Conservation (phyloP, 1,284 basidiomycete species). For the Stereum hirsutum region DNA sequence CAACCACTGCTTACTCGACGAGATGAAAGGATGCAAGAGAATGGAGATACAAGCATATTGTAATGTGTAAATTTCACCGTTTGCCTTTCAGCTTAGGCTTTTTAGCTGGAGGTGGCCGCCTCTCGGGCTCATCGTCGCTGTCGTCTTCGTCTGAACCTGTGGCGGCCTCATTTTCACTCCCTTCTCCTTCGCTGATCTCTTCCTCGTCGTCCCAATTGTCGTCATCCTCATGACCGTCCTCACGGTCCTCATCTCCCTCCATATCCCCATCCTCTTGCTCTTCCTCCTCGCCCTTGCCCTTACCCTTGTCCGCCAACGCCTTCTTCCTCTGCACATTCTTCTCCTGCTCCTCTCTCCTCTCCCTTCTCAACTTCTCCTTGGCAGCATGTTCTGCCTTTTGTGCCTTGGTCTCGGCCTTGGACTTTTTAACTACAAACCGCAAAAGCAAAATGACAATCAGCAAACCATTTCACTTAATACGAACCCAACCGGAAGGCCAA, state of each 20-base stretch:
- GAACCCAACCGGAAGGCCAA: conserved; percentile 8
- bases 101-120: conserved; percentile 25
- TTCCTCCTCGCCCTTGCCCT: conserved; percentile 28
- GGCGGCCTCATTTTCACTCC: conserved; percentile 41
- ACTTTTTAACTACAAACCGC: conserved; percentile 64
- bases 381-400: conserved; percentile 70
- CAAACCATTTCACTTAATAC: not conserved
- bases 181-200: conserved; percentile 54
- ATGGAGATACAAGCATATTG: not conserved
- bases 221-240: conserved; percentile 60
- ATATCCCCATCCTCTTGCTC: conserved; percentile 30
- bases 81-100: conserved; percentile 27
- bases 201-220: conserved; percentile 52
- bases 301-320: conserved; percentile 27
- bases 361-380: conserved; percentile 64
- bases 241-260: conserved; percentile 32
- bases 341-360: conserved; percentile 81
- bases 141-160: conserved; percentile 28
- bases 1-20: no score
- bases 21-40: not conserved
- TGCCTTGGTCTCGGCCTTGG: conserved; percentile 58
- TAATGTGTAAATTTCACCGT: conserved; percentile 16
- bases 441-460: conserved; percentile 1
- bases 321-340: conserved; percentile 81
- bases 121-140: conserved; percentile 25